Evolutionary conservation across 2,329 filamentous ascomycete species (phyloP), one percentile per base, ranked within the genome.

Genomic region (Fusarium vanettenii): DNA sequence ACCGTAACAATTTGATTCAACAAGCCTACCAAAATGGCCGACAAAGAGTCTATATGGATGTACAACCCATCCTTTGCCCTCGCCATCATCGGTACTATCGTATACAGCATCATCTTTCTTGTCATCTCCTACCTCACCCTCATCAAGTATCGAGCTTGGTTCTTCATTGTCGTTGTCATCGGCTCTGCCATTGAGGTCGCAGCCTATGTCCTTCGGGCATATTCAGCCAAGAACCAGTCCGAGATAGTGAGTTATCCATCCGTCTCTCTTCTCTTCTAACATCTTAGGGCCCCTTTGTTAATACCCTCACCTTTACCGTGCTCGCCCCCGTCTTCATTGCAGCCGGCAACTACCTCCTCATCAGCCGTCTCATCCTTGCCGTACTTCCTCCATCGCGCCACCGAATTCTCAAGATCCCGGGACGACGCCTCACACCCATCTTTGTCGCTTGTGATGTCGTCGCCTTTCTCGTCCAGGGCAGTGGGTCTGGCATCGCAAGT

Each of bases 281-380:
- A 57, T 18, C 4, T 3, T 18, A 83, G 81, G 75, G 78, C 2
- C 78, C 84, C 1, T 87, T 85, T 63, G 81, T 86, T 6, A 72
- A 81, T 43, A 84, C 82, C 1, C 72, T 82, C 6, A 83, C 82
- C 1, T 80, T 86, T 25, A 85, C 87, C n/a, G 84, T 88, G 14
- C 80, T 89, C 45, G 85, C 86, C 0, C 87, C 87, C 0, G 81
- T 88, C 48, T 83, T 88, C 61, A 78, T 88, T 59, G 86, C 86
- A 18, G 87, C 87, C 1, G 86, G 85, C 2, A 85, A 88, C 65
- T 89, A 89, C 76, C 82, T 89, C 62, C 83, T 89, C 55, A 84
- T 89, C 61, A 86, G 85, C n/a, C 83, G 85, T 14, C 78, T 89
- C 7, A 85, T 87, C 64, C 77, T 82, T 13, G 76, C 79, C 13